Conservation (phyloP, 139 green algal species). For the Chlamydomonas sp. region DNA sequence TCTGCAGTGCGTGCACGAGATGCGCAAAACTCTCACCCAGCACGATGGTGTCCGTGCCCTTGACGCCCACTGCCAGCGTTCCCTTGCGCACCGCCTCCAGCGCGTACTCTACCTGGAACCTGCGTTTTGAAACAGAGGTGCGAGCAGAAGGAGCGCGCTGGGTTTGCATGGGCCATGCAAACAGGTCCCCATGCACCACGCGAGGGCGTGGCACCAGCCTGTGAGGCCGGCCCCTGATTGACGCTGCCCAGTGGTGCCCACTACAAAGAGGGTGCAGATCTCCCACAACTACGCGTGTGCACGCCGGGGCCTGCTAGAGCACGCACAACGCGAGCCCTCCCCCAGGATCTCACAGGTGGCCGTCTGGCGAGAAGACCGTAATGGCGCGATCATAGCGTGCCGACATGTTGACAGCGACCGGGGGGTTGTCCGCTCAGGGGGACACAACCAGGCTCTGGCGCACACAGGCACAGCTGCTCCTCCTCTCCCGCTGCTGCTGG, state of each 20-base stretch:
- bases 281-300: not conserved
- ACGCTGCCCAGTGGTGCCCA: too few species aligned
- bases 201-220: too few species aligned
- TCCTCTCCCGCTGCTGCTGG: too few species aligned
- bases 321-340: not conserved
- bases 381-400: slow-evolving; percentile 95
- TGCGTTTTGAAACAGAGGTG: slow-evolving; percentile 22
- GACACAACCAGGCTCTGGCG: too few species aligned
- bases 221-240: too few species aligned
- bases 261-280: too few species aligned
- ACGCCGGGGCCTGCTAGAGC: not conserved
- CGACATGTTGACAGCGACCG: too few species aligned
- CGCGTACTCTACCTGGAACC: slow-evolving; percentile 96
- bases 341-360: slow-evolving; percentile 72
- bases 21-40: slow-evolving; percentile 51
- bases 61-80: slow-evolving; percentile 85
- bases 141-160: slow-evolving; percentile 1
- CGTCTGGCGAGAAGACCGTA: slow-evolving; percentile 97
- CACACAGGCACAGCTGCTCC: too few species aligned
- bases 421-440: too few species aligned
- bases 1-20: not conserved
- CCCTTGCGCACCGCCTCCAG: slow-evolving; percentile 94
- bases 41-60: slow-evolving; percentile 82
- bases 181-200: too few species aligned
- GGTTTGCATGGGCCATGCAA: too few species aligned